Conservation (phyloP, 345 rosid genomes). For the Reutealis trisperma region DNA sequence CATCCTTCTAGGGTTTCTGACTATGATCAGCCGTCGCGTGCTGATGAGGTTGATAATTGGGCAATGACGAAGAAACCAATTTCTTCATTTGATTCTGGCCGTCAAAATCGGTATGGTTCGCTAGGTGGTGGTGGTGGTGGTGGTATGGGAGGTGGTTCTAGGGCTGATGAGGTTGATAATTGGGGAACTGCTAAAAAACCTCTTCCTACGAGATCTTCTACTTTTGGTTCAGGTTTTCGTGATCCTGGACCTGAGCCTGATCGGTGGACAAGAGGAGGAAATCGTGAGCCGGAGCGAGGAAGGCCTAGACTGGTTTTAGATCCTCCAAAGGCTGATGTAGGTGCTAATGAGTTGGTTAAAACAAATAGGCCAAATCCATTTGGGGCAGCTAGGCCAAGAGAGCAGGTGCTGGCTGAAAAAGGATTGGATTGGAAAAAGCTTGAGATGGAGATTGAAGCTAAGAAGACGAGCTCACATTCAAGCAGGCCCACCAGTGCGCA, state of each 20-base stretch:
- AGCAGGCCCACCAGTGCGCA: constrained; percentile 89
- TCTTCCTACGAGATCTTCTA: constrained; percentile 50
- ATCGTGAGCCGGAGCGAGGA: constrained; percentile 42
- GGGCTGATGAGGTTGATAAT: constrained; percentile 82
- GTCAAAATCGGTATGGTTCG: constrained; percentile 59
- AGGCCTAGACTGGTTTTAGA: constrained; percentile 70
- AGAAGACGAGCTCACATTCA: constrained; percentile 45
- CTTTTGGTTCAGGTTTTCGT: constrained; percentile 66
- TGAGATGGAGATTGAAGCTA: constrained; percentile 75
- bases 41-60: constrained; percentile 93
- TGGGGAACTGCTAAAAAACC: constrained; percentile 71
- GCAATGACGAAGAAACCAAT: constrained; percentile 60
- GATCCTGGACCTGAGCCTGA: constrained; percentile 60
- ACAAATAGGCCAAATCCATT: constrained; percentile 75
- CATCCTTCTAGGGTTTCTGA: constrained; percentile 75
- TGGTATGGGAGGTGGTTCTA: constrained; percentile 42
- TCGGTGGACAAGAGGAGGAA: constrained; percentile 64
- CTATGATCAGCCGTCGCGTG: constrained; percentile 79
- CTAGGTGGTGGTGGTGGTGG: constrained; percentile 51
- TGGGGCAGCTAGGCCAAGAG: constrained; percentile 93
- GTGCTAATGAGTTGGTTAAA: constrained; percentile 47
- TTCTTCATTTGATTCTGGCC: constrained; percentile 55
- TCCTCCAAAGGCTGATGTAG: constrained; percentile 55
- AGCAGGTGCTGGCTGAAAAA: constrained; percentile 87
- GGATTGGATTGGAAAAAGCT: constrained; percentile 91